Base-by-base conservation (phyloP, 305 asterid genomes). In the Solanum hybrid region DNA sequence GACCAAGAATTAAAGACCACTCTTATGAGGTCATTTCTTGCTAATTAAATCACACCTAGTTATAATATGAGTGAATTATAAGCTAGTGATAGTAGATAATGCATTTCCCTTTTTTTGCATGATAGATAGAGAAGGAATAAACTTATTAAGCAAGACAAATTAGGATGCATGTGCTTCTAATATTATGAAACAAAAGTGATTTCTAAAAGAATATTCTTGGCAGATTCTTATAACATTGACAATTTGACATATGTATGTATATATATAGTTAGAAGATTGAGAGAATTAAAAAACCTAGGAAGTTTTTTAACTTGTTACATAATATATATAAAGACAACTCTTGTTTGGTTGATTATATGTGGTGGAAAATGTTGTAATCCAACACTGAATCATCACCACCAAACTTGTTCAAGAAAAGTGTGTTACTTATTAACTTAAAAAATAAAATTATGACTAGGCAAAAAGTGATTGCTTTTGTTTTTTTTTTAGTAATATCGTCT, bases 331-430 rank as follows among this genome's bases (percentile, higher is more conserved):
- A 79, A 36, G 67, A 83, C 35, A 84, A 31, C 13, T 26, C 33
- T 89, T 42, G 78, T 46, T 64, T 77, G 35, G 36, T 31, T 77
- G 24, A 22, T 81, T 22, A 16, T 76, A 24, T 39, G 73, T 42
- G 69, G 39, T 83, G 87, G 87, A 83, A 46, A 82, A 35, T 85
- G 89, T 90, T 83, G 74, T 46, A 46, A 83, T 46, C 74, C 74
- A 42, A 28, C 67, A 81, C 26, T 28, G 71, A 82, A 16, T 42
- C 22, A 40, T 42, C 37, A 46, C 2, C 74, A 28, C 39, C 73
- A 83, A 42, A 83, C 6, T 42, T 83, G 13, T 26, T 46, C 8
- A 46, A 83, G 18, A 42, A 42, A 82, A 82, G 87, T 46, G 87
- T 18, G 26, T 18, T 8, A 74, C 37, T 4, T 14, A 75, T 46